phyloP scores from a whole-genome alignment of 192 early-diverging fungal genomes.

The Coemansia furcata region DNA sequence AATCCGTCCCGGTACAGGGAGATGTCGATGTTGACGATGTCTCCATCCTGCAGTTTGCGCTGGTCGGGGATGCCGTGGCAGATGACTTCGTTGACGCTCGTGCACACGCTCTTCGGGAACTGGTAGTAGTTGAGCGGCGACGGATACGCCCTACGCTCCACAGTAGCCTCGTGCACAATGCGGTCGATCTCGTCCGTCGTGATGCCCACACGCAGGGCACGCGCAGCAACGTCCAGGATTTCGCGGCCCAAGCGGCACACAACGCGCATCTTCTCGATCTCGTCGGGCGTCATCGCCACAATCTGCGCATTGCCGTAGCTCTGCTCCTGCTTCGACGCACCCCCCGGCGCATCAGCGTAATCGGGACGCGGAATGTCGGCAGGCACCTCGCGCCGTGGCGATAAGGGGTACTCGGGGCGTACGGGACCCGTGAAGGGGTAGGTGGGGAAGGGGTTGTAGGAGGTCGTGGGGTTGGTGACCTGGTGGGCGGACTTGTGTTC shows the following conservation, averaged over 20 bases:
- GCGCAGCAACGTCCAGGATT: constrained; percentile 83
- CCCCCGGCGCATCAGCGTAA: constrained; percentile 61
- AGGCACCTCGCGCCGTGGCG: constrained; percentile 66
- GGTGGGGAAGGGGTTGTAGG: constrained; percentile 61
- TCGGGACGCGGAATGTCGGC: constrained; percentile 67
- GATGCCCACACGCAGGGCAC: constrained; percentile 75
- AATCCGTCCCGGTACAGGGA: constrained; percentile 85
- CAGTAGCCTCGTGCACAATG: constrained; percentile 90
- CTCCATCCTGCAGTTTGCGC: constrained; percentile 89
- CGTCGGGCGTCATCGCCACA: constrained; percentile 62
- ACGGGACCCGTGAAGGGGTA: constrained; percentile 66
- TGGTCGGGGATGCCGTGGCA: constrained; percentile 98
- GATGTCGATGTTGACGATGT: constrained; percentile 96
- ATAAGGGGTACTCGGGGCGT: constrained; percentile 74
- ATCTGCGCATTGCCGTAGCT: constrained; percentile 69
- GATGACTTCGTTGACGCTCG: constrained; percentile 86
- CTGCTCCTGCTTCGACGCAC: constrained; percentile 75
- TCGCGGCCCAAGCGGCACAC: constrained; percentile 83
- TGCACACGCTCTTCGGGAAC: constrained; percentile 97
- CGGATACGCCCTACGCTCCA: constrained; percentile 90
- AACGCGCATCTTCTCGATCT: constrained; percentile 76
- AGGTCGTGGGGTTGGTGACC: constrained; percentile 25
- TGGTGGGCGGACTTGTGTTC: constrained; percentile 38
- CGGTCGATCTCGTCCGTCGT: constrained; percentile 97
- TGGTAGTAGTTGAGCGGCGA: constrained; percentile 95